phyloP scores from a whole-genome alignment of 2,329 filamentous ascomycete species.

The Penicillium brevicompactum region DNA sequence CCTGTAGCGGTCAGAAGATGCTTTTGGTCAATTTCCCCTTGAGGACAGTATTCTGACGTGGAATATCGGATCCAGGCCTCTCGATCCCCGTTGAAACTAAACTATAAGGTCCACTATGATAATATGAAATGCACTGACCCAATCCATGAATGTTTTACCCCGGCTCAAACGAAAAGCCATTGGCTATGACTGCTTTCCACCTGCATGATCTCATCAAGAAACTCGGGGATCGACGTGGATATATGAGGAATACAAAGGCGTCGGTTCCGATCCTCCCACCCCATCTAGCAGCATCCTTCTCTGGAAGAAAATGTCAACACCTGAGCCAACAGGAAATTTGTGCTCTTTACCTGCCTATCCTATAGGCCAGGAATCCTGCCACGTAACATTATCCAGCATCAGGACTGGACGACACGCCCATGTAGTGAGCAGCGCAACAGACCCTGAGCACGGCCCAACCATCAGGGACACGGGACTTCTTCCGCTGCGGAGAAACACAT shows the following conservation, averaged over 20 bases:
- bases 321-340: slow-evolving; percentile 5
- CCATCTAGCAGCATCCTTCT: slow-evolving; percentile 22
- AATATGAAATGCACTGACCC: slow-evolving; percentile 6
- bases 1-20: slow-evolving; percentile 5
- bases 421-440: slow-evolving; percentile 12
- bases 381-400: slow-evolving; percentile 17
- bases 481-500: slow-evolving; percentile 12
- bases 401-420: slow-evolving; percentile 9
- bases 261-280: not conserved
- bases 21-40: not conserved
- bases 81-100: not conserved
- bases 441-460: slow-evolving; percentile 21
- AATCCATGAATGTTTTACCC: slow-evolving; percentile 2
- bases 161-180: not conserved
- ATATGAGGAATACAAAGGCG: not conserved
- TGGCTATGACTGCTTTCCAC: not conserved
- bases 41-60: slow-evolving; percentile 9
- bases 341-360: slow-evolving; percentile 1
- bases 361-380: slow-evolving; percentile 9
- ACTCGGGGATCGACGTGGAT: not conserved
- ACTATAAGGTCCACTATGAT: not conserved
- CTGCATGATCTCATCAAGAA: slow-evolving; percentile 8
- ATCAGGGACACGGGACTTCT: slow-evolving; percentile 14
- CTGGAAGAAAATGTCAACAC: slow-evolving; percentile 11
- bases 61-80: not conserved